Percentiles rank a stretch among this genome's conserved stretches.
Conservation (phyloP, 805 yeast species). For the Ogataea parapolymorpha region DNA sequence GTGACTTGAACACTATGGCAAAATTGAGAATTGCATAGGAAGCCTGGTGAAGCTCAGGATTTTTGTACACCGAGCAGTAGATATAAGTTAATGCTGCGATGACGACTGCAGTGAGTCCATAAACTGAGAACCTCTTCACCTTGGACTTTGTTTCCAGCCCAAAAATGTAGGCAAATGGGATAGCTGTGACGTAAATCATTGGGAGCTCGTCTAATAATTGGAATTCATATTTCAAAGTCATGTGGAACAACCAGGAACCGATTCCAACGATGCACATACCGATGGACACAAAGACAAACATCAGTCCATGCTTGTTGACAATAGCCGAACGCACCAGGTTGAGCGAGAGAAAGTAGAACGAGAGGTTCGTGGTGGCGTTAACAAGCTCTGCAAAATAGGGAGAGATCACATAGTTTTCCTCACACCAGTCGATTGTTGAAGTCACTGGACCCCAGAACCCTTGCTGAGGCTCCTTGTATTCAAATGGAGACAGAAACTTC, state of each 20-base stretch:
- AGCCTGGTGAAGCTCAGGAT: conserved; percentile 84
- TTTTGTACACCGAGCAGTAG: conserved; percentile 49
- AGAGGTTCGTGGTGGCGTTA: conserved; percentile 76
- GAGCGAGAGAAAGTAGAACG: conserved; percentile 40
- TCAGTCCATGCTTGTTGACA: conserved; percentile 56
- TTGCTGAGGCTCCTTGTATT: conserved; percentile 23
- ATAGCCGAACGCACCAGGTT: conserved; percentile 47
- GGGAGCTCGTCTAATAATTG: conserved; percentile 92
- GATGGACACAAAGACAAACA: conserved; percentile 65
- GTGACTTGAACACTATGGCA: conserved; percentile 57
- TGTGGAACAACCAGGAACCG: conserved; percentile 92
- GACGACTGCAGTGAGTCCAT: conserved; percentile 11
- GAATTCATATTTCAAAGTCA: conserved; percentile 83
- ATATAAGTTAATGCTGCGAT: conserved; percentile 35
- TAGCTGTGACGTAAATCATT: conserved; percentile 93
- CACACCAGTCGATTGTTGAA: conserved; percentile 97
- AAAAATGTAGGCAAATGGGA: conserved; percentile 55
- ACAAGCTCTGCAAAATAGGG: conserved; percentile 83
- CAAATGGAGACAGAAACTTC: conserved; percentile 8
- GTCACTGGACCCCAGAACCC: conserved; percentile 82
- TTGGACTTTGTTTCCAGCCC: conserved; percentile 20
- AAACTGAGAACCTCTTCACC: conserved; percentile 10
- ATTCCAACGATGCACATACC: conserved; percentile 87
- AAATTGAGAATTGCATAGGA: conserved; percentile 74
- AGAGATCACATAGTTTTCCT: conserved; percentile 89